A percentile compares a stretch with the other conserved stretches of the same genome.
These are phyloP conservation scores for Monosporozyma solicola DNA, from an alignment of 805 yeast genomes.

Conservation along the genomic window DNA sequence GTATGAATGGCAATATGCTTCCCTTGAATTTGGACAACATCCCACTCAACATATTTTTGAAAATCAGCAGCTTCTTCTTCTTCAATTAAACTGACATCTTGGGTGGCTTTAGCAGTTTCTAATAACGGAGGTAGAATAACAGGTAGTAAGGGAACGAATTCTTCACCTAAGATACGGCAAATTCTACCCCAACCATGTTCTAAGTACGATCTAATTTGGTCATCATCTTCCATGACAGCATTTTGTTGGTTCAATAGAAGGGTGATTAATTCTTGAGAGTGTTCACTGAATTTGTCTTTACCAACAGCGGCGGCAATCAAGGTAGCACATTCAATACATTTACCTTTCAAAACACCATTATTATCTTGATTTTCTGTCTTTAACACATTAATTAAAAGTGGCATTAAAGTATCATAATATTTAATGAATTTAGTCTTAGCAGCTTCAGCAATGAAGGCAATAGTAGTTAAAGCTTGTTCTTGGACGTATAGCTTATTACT, in stretches of 20 bases:
- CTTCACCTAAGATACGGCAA: constrained; percentile 76
- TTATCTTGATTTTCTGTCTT: constrained; percentile 71
- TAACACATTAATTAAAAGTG: constrained; percentile 69
- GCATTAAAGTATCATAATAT: constrained; percentile 93
- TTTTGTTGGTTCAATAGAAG: constrained; percentile 66
- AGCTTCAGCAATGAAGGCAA: constrained; percentile 95
- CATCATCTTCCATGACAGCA: constrained; percentile 53
- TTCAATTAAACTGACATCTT: constrained; percentile 81
- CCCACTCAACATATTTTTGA: constrained; percentile 88
- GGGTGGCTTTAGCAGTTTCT: constrained; percentile 78
- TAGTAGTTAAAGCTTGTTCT: constrained; percentile 93
- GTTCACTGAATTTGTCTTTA: constrained; percentile 71
- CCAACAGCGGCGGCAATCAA: constrained; percentile 94
- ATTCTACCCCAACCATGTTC: constrained; percentile 96
- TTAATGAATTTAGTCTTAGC: constrained; percentile 82
- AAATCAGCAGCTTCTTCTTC: constrained; percentile 80
- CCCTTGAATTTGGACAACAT: constrained; percentile 82
- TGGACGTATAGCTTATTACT: constrained; percentile 89
- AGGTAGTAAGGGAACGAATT: constrained; percentile 75
- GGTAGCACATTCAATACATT: constrained; percentile 92
- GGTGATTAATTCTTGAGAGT: constrained; percentile 63
- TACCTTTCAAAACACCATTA: constrained; percentile 74
- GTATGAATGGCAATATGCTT: constrained; percentile 93
- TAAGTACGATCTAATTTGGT: constrained; percentile 76
- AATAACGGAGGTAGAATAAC: constrained; percentile 85